Base-by-base conservation (phyloP, 805 yeast species). In the Kodamaea neixiangensis region DNA sequence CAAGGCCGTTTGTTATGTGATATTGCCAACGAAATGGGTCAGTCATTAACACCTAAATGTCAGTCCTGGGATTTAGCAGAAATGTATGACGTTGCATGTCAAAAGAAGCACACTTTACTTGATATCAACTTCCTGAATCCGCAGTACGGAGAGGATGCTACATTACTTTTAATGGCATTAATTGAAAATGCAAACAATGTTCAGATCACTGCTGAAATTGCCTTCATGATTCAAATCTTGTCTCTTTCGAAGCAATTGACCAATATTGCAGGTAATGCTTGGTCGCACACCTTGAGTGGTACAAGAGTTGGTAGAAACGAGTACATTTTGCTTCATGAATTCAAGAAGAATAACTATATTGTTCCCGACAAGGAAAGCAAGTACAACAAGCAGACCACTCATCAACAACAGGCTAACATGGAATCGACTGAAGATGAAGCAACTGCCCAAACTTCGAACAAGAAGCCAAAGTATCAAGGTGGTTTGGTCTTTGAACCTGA, bases 401-500 rank as follows among this genome's bases (percentile, higher is more conserved):
- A 60, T n/a, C 72, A 66, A 46, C 72, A 68, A 47, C 68, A 70
- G 50, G 69, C 63, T 2, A 64, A 57, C 51, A 54, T 66, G 44
- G 76, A 59, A 62, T 59, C 68, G 9, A 61, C 51, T 15, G 75
- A 69, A 41, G 67, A 63, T 13, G 82, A 76, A 46, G 77, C 79
- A 31, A 71, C 79, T 3, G 71, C 72, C 2, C 77, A 76, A 1
- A 74, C 83, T 5, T 79, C 80, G 5, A 79, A 75, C 56, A 81
- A 82, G 62, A 87, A 85, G 64, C 85, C 90, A 14, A 88, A 88
- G 63, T 90, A 73, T 65, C 89, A 87, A 65, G 97, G 97, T 76
- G 97, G 99, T 66, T 78, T 90, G 57, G 99, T 94, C 25, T 89
- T 94, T 68, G 99, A 94, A 56, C 99, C 99, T 0, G 97, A 89